Conservation (phyloP, 2,329 filamentous ascomycete species). For the Camillea tinctor region DNA sequence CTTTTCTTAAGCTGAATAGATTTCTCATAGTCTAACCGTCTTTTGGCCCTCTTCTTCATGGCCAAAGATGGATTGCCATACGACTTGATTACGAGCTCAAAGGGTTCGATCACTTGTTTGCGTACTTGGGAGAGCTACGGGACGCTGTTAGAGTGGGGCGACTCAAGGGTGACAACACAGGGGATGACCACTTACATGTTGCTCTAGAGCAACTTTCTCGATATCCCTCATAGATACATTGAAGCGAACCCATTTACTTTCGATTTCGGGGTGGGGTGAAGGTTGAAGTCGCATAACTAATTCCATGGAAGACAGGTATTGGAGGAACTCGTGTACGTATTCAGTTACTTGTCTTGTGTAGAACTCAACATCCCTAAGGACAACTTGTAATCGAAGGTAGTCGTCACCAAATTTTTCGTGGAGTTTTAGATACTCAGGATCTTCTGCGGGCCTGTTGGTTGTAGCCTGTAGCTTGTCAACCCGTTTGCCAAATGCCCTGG, state of each 20-base stretch:
- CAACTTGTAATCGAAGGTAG: constrained; percentile 87
- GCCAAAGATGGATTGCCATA: constrained; percentile 83
- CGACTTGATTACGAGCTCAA: constrained; percentile 73
- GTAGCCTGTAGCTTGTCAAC: constrained; percentile 79
- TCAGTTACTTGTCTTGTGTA: constrained; percentile 79
- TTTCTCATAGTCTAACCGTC: constrained; percentile 84
- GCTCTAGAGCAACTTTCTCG: constrained; percentile 76
- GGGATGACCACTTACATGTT: constrained; percentile 63
- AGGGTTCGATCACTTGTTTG: constrained; percentile 81
- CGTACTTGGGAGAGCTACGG: constrained; percentile 62
- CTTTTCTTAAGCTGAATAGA: constrained; percentile 73
- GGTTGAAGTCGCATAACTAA: constrained; percentile 72
- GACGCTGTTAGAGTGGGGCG: constrained; percentile 23
- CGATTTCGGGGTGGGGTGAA: constrained; percentile 76
- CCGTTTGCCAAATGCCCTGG: constrained; percentile 85
- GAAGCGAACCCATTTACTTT: constrained; percentile 93
- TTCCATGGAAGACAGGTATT: constrained; percentile 79
- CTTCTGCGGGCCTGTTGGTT: constrained; percentile 63
- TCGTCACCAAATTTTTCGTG: constrained; percentile 89
- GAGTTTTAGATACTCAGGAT: constrained; percentile 75
- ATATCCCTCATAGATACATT: constrained; percentile 85
- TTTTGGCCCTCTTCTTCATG: constrained; percentile 93
- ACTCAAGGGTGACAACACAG: neutral
- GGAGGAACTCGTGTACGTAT: constrained; percentile 79
- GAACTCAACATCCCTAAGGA: constrained; percentile 89